Evolutionary conservation across 2,329 filamentous ascomycete genomes (phyloP).

Genomic region (Neofusicoccum ribis): DNA sequence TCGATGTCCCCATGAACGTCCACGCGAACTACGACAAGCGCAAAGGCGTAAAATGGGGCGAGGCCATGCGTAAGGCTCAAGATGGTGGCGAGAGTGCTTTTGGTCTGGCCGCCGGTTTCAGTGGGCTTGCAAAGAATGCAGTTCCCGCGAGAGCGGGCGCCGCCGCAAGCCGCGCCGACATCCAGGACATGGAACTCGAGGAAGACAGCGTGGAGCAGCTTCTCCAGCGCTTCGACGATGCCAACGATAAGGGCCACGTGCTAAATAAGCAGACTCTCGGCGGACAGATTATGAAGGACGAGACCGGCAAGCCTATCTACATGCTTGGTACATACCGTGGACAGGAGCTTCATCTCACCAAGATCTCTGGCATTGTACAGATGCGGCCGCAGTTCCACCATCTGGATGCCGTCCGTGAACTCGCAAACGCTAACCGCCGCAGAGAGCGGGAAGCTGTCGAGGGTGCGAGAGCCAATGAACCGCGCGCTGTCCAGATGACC

Average conservation of each 20-base stretch:
- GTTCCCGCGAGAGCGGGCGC: constrained; percentile 25
- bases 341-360: constrained; percentile 81
- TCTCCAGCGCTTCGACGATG: constrained; percentile 55
- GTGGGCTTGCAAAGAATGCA: constrained; percentile 7
- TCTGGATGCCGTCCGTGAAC: constrained; percentile 79
- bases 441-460: constrained; percentile 49
- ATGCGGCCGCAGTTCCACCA: constrained; percentile 92
- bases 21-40: constrained; percentile 77
- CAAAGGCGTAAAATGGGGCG: constrained; percentile 81
- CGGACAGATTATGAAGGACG: constrained; percentile 71
- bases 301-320: constrained; percentile 71
- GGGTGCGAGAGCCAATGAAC: constrained; percentile 51
- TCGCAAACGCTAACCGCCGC: constrained; percentile 55
- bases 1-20: constrained; percentile 79
- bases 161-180: constrained; percentile 19
- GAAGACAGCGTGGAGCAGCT: constrained; percentile 64
- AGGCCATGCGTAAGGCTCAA: constrained; percentile 62
- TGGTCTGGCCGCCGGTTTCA: constrained; percentile 49
- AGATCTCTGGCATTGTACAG: constrained; percentile 78
- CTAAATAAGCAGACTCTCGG: constrained; percentile 81
- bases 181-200: constrained; percentile 52
- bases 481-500: constrained; percentile 81
- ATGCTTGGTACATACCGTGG: constrained; percentile 91
- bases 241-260: constrained; percentile 68
- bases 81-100: constrained; percentile 46